Evolutionary conservation across 345 rosid species (phyloP).

Genomic region (Citrus reticulata): DNA sequence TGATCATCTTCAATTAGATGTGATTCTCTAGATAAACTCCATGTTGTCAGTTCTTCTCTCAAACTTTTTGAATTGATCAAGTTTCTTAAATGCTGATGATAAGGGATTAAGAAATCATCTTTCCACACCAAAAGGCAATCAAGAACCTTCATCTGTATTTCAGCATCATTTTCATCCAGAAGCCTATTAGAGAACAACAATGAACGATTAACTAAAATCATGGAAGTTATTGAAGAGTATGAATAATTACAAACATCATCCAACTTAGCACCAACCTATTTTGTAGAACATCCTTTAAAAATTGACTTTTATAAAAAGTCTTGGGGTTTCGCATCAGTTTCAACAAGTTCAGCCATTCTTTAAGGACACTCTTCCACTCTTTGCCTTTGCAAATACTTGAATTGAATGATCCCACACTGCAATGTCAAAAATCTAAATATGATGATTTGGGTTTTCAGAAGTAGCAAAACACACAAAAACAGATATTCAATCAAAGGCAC

Average conservation of each 20-base stretch:
- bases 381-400: conserved; percentile 57
- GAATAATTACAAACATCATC: neutral
- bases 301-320: conserved; percentile 52
- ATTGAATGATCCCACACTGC: conserved; percentile 64
- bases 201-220: conserved; percentile 5
- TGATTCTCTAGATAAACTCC: conserved; percentile 74
- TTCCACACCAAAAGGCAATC: conserved; percentile 83
- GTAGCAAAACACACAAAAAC: neutral
- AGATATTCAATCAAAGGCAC: neutral
- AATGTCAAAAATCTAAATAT: conserved; percentile 8
- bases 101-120: conserved; percentile 65
- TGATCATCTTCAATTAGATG: conserved; percentile 55
- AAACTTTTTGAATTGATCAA: conserved; percentile 65
- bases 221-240: neutral
- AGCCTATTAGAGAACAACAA: conserved; percentile 46
- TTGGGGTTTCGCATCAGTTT: conserved; percentile 66
- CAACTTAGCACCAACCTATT: conserved; percentile 51
- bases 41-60: conserved; percentile 82
- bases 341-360: conserved; percentile 82
- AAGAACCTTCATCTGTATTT: conserved; percentile 68
- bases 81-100: conserved; percentile 71
- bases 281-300: conserved; percentile 67
- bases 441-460: neutral
- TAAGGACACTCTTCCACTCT: conserved; percentile 71
- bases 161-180: conserved; percentile 84